These are phyloP conservation scores for Ceriops decandra DNA, from an alignment of 345 rosid species.

Conservation along the genomic window DNA sequence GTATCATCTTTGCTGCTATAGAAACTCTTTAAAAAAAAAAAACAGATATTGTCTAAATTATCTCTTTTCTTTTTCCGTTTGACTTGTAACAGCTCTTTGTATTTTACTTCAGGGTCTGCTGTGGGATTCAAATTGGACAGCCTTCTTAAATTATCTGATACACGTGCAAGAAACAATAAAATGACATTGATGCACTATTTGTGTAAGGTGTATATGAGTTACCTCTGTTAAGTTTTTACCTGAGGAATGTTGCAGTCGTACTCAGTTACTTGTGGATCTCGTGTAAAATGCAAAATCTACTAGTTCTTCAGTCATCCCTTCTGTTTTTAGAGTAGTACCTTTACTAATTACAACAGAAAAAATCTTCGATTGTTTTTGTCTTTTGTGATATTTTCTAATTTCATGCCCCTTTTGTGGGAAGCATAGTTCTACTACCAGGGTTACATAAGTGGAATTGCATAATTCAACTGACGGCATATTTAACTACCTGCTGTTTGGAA, in stretches of 20 bases:
- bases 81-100: not conserved
- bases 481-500: too few species aligned
- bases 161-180: constrained; percentile 92
- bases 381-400: not conserved
- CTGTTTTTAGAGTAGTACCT: not conserved
- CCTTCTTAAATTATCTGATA: constrained; percentile 93
- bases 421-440: not conserved
- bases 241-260: too few species aligned
- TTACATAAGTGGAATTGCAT: not conserved
- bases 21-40: not conserved
- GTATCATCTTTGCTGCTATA: constrained; percentile 30
- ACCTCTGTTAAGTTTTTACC: too few species aligned
- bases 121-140: constrained; percentile 97
- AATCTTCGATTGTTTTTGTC: not conserved
- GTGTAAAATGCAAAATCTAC: too few species aligned
- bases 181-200: constrained; percentile 96
- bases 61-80: not conserved
- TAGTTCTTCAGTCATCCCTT: too few species aligned
- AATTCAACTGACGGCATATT: too few species aligned
- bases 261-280: too few species aligned
- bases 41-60: constrained; percentile 1
- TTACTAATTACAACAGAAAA: not conserved
- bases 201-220: constrained; percentile 69
- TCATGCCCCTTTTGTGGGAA: not conserved
- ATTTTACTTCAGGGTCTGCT: constrained; percentile 67